These are phyloP conservation scores for Leccinum subgranulosum DNA, from an alignment of 768 basidiomycete genomes.

Conservation along the genomic window DNA sequence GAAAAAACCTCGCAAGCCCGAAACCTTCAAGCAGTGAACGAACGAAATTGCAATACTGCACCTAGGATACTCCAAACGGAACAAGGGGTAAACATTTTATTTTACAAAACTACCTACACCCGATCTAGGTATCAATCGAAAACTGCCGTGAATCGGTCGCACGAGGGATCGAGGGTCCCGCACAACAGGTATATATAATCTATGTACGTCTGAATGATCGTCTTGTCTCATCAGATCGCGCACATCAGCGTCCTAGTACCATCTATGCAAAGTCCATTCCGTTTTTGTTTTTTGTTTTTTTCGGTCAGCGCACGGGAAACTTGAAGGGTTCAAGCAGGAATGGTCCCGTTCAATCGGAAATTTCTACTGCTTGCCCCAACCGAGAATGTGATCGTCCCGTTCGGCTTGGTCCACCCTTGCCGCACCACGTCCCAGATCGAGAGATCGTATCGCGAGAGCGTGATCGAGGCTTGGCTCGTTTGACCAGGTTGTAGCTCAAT, in stretches of 20 bases:
- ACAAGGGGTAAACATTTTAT: no score
- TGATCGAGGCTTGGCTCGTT: constrained; percentile 46
- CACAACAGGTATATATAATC: neutral
- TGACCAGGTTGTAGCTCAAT: constrained; percentile 48
- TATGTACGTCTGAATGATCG: neutral
- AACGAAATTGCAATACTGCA: neutral
- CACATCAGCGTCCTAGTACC: neutral
- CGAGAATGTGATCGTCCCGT: constrained; percentile 57
- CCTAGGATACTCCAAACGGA: no score
- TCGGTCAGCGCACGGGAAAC: neutral
- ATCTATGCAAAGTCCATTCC: neutral
- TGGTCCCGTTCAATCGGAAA: constrained; percentile 45
- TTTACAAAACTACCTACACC: neutral
- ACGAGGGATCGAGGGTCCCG: neutral
- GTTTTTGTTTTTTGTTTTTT: neutral
- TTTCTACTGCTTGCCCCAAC: constrained; percentile 72
- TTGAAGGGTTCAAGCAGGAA: constrained; percentile 17
- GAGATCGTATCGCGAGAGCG: constrained; percentile 65
- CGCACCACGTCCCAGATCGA: constrained; percentile 72
- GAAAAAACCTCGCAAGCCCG: no score
- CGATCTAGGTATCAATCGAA: neutral
- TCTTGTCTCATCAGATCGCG: neutral
- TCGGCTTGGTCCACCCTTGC: constrained; percentile 74
- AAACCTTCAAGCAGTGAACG: neutral
- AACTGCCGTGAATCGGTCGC: neutral